These are phyloP conservation scores for Limonomyces culmigenus DNA, from an alignment of 1,284 basidiomycete genomes.

Conservation along the genomic window DNA sequence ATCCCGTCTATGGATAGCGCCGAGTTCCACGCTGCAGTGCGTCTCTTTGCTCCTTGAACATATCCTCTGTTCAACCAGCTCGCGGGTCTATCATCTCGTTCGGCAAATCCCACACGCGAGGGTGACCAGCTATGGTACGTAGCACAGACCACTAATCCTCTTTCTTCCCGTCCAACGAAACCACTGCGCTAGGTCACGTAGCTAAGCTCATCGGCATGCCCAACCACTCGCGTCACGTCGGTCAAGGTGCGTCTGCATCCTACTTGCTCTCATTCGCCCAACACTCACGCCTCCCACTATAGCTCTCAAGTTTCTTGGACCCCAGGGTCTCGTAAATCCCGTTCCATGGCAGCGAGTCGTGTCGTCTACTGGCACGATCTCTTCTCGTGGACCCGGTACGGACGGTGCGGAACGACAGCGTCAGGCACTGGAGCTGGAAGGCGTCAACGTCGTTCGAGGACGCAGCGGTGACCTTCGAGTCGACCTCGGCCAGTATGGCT, in stretches of 20 bases:
- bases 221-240: constrained; percentile 67
- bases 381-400: constrained; percentile 65
- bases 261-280: too few species aligned
- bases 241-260: constrained; percentile 66
- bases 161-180: constrained; percentile 1
- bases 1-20: constrained; percentile 30
- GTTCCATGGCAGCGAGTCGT: constrained; percentile 68
- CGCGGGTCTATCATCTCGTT: constrained; percentile 50
- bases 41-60: constrained; percentile 7
- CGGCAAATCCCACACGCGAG: constrained; percentile 43
- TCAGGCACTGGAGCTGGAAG: constrained; percentile 51
- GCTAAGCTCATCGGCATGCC: constrained; percentile 77
- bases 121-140: constrained; percentile 55
- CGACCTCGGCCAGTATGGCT: constrained; percentile 31
- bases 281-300: not conserved
- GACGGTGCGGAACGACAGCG: constrained; percentile 48
- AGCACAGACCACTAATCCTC: not conserved
- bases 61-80: not conserved
- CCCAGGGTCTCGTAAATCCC: constrained; percentile 36
- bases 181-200: constrained; percentile 44
- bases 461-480: constrained; percentile 31
- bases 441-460: constrained; percentile 40
- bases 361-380: constrained; percentile 50
- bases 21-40: constrained; percentile 46
- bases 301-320: constrained; percentile 57